Conservation (phyloP, 1,284 basidiomycete genomes). For the Omphalotus olearius region DNA sequence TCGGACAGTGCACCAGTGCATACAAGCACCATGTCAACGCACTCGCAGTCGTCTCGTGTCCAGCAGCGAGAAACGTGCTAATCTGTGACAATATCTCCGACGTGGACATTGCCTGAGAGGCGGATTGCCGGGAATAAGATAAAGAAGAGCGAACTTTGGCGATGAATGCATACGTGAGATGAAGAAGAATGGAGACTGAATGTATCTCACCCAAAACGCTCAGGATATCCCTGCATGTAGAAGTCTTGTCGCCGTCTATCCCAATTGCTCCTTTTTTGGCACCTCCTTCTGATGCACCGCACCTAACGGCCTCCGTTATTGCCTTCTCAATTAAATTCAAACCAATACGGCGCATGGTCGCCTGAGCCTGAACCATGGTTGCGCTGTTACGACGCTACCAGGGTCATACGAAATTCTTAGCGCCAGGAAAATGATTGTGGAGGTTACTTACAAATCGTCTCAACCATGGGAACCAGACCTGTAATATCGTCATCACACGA, state of each 20-base stretch:
- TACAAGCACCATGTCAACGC: constrained; percentile 74
- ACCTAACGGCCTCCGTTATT: constrained; percentile 23
- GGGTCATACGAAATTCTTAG: constrained; percentile 21
- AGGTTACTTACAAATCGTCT: constrained; percentile 41
- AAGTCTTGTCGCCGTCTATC: constrained; percentile 18
- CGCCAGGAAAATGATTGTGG: constrained; percentile 16
- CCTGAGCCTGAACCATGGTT: constrained; percentile 37
- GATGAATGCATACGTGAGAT: neutral
- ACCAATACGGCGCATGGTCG: constrained; percentile 53
- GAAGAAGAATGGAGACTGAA: neutral
- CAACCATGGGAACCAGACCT: constrained; percentile 56
- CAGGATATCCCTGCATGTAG: constrained; percentile 38
- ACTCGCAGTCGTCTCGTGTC: constrained; percentile 58
- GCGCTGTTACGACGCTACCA: constrained; percentile 27
- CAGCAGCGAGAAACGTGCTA: constrained; percentile 71
- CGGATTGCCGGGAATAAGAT: constrained; percentile 20
- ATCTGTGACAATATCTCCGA: constrained; percentile 73
- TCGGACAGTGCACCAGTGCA: constrained; percentile 51
- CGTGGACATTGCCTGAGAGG: constrained; percentile 54
- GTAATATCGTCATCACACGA: constrained; percentile 50
- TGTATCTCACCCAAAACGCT: constrained; percentile 47
- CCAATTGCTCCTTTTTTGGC: neutral
- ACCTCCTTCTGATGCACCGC: constrained; percentile 18
- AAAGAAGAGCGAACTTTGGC: neutral
- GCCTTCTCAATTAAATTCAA: constrained; percentile 50